Percentiles rank a stretch among this genome's conserved stretches.
Conservation (phyloP, 345 rosid genomes). For the Sapria himalayana region DNA sequence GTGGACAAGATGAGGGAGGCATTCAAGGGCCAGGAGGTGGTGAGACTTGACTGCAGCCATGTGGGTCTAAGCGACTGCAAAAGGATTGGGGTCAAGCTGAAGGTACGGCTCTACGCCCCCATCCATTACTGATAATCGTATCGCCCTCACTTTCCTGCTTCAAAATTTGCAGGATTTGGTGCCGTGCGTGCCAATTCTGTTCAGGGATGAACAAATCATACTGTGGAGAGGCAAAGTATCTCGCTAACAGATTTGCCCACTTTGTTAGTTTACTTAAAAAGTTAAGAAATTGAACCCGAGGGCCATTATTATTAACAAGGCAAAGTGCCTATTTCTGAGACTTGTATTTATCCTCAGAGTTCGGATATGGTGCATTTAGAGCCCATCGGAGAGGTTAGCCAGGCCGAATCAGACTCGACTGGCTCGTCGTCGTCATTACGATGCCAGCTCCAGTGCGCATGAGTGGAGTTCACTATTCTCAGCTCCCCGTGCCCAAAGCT, state of each 20-base stretch:
- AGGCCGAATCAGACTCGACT: constrained; percentile 52
- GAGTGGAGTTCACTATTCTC: constrained; percentile 48
- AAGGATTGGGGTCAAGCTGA: constrained; percentile 59
- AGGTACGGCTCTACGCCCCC: constrained; percentile 27
- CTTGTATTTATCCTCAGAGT: too few species aligned
- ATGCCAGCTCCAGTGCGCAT: constrained; percentile 91
- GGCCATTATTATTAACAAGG: too few species aligned
- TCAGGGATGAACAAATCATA: constrained; percentile 74
- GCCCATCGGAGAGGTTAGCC: constrained; percentile 54
- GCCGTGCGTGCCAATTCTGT: constrained; percentile 60
- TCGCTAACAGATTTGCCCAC: too few species aligned
- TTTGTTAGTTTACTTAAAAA: too few species aligned
- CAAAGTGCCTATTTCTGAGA: too few species aligned
- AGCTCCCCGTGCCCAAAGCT: constrained; percentile 96
- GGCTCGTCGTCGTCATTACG: constrained; percentile 94
- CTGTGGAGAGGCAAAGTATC: constrained; percentile 79
- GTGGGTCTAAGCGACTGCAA: constrained; percentile 75
- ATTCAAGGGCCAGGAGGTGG: constrained; percentile 40
- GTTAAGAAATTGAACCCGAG: too few species aligned
- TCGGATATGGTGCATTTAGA: constrained; percentile 56
- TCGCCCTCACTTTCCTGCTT: constrained; percentile 5
- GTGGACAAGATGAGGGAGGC: constrained; percentile 55
- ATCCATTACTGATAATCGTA: too few species aligned
- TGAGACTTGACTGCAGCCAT: constrained; percentile 62
- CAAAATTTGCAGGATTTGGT: constrained; percentile 48